These are phyloP conservation scores for Myriosclerotinia curreyana DNA, from an alignment of 2,329 filamentous ascomycete genomes.

Conservation along the genomic window DNA sequence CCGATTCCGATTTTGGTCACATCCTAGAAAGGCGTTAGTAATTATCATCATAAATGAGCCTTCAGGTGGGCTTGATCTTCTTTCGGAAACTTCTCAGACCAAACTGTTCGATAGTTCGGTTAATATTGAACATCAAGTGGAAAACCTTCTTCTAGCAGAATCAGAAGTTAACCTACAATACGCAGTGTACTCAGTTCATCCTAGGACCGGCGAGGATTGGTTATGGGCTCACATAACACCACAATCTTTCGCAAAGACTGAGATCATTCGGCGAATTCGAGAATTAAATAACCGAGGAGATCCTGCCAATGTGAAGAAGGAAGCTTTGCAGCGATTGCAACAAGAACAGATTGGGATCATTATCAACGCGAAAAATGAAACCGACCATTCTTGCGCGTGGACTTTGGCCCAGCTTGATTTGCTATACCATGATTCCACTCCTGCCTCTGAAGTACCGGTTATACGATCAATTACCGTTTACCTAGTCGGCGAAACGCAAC, in stretches of 20 bases:
- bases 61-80: background rate
- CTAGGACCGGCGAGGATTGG: background rate
- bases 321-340: background rate
- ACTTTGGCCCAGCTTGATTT: slow-evolving; percentile 8
- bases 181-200: background rate
- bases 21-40: background rate
- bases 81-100: background rate
- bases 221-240: background rate
- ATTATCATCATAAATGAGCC: slow-evolving; percentile 1
- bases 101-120: background rate
- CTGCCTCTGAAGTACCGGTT: no score
- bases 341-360: slow-evolving; percentile 10
- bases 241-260: background rate
- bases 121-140: background rate
- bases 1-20: background rate
- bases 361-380: background rate
- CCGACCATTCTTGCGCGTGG: background rate
- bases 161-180: background rate
- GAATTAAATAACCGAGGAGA: background rate
- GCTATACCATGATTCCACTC: background rate
- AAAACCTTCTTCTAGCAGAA: background rate
- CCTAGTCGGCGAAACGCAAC: background rate
- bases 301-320: background rate
- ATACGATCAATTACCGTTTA: background rate
- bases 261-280: background rate